Base-by-base conservation (phyloP, 2,329 filamentous ascomycete genomes). In the Paecilomyces fulvus region DNA sequence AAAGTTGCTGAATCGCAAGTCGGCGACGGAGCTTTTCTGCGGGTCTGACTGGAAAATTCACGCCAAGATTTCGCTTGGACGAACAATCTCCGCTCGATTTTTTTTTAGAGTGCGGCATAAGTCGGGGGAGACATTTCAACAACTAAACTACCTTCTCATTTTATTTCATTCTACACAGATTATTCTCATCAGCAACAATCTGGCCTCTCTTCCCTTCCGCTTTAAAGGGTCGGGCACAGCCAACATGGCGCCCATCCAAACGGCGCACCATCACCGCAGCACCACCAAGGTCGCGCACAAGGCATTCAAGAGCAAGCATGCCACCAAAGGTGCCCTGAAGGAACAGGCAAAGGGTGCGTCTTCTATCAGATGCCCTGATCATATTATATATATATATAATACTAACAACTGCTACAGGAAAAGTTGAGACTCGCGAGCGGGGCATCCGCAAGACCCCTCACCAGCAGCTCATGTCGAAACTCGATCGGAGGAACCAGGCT, bases 381-480 rank as follows among this genome's bases (percentile, higher is more conserved):
- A 23, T 52, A n/a, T n/a, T n/a, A n/a, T n/a, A n/a, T n/a, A 53
- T n/a, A 9, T 7, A 11, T n/a, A 25, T 65, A 48, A 64, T 49
- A 57, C 21, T 50, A 17, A 43, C 37, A n/a, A 43, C 14, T 43
- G n/a, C n/a, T 57, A 37, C 60, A 94, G 90, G 92, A 70, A 94
- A 94, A 73, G 82, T 92, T 52, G 86, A 85, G 65, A 69, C 80
- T 55, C 77, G 83, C 66, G 89, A 95, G 69, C 84, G 81, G 65
- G 86, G 87, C 59, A 79, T 80, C 65, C 85, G 92, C 68, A 95
- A 90, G 74, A 96, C 92, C 14, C 90, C 90, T 55, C 90, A 96
- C 72, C 94, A 99, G 72, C 90, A 96, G 77, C 84, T 96, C 76
- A 92, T 96, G 89, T 95, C 91, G 58, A 99, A 97, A 76, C 83